Conservation (phyloP, 1,284 basidiomycete genomes). For the Microbotryum saponariae region DNA sequence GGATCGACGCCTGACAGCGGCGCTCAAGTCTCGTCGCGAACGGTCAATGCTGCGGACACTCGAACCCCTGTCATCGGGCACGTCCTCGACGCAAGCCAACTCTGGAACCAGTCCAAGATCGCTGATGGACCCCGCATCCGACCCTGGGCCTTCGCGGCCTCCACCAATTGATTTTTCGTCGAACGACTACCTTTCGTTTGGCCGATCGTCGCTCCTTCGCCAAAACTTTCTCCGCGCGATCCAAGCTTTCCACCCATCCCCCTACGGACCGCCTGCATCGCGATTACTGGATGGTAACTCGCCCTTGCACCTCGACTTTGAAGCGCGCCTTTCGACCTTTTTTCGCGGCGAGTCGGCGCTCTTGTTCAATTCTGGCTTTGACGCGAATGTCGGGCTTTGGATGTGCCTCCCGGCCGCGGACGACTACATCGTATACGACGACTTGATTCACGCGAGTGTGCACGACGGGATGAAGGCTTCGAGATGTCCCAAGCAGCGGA, state of each 20-base stretch:
- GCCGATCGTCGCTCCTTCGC: slow-evolving; percentile 55
- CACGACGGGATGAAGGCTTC: slow-evolving; percentile 79
- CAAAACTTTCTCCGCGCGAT: slow-evolving; percentile 46
- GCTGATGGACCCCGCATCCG: not conserved
- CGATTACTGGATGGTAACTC: slow-evolving; percentile 76
- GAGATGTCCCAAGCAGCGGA: slow-evolving; percentile 46
- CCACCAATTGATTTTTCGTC: slow-evolving; percentile 63
- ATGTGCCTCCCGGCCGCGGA: slow-evolving; percentile 67
- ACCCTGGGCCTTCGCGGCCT: not conserved
- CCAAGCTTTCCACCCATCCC: slow-evolving; percentile 41
- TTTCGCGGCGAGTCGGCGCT: slow-evolving; percentile 59
- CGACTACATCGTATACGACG: slow-evolving; percentile 77
- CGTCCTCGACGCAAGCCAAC: not conserved
- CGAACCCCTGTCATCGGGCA: not conserved
- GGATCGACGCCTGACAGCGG: slow-evolving; percentile 3
- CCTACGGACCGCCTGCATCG: slow-evolving; percentile 77
- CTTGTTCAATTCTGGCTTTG: slow-evolving; percentile 90
- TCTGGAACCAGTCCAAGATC: not conserved
- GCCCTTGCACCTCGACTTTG: slow-evolving; percentile 58
- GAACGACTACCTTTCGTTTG: slow-evolving; percentile 89
- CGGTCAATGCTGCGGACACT: slow-evolving; percentile 23
- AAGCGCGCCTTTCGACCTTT: slow-evolving; percentile 57
- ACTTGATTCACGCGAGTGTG: slow-evolving; percentile 82
- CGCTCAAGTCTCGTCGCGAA: slow-evolving; percentile 11
- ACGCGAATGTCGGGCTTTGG: slow-evolving; percentile 88